Conservation (phyloP, 129 eudicot species). For the Helianthus annuus region DNA sequence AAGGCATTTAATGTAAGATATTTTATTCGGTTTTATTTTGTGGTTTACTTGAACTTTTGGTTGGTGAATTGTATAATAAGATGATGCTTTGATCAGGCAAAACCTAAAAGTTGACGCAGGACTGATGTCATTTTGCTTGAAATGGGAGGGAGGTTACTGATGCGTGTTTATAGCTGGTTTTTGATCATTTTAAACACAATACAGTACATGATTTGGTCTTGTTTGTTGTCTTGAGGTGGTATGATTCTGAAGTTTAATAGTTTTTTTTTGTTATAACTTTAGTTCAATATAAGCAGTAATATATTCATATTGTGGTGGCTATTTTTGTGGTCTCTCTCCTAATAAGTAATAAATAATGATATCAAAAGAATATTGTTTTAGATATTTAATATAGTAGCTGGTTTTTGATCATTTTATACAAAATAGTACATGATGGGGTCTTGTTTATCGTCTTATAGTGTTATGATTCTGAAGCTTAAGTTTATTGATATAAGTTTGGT, state of each 20-base stretch:
- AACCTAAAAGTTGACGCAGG: neutral
- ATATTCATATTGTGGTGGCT: neutral
- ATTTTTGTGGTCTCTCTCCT: neutral
- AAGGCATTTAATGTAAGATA: neutral
- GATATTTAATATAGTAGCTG: too few relatives aligned
- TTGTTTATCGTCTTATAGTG: too few relatives aligned
- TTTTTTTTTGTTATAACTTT: neutral
- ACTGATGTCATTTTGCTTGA: neutral
- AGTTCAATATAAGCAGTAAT: constrained; percentile 7
- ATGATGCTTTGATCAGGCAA: constrained; percentile 9
- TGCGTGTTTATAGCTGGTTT: neutral
- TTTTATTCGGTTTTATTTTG: neutral
- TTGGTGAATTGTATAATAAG: constrained; percentile 4
- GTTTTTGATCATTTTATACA: too few relatives aligned
- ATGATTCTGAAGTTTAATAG: neutral
- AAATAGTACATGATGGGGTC: too few relatives aligned
- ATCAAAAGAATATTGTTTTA: too few relatives aligned
- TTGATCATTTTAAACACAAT: neutral
- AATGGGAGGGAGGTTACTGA: neutral
- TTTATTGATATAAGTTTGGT: too few relatives aligned
- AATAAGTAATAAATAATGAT: too few relatives aligned
- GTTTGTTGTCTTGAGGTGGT: neutral
- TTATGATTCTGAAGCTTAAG: too few relatives aligned
- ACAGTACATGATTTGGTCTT: neutral
- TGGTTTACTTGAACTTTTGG: neutral